These are phyloP conservation scores for Zopfochytrium polystomum DNA, from an alignment of 371 early-diverging fungal genomes.

Conservation along the genomic window DNA sequence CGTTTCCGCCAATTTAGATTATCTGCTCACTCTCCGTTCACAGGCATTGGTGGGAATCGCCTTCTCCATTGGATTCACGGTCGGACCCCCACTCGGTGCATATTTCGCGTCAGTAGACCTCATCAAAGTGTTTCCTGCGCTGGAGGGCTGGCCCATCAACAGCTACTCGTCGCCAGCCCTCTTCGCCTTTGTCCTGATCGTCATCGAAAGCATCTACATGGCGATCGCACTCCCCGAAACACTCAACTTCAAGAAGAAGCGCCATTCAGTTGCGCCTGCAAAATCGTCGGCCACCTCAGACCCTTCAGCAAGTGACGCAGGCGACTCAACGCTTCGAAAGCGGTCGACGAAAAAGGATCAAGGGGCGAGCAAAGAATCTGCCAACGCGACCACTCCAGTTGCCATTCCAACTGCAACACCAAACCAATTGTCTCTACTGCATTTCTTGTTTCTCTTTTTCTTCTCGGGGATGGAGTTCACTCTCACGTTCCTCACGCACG, in stretches of 20 bases:
- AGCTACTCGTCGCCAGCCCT: conserved; percentile 81
- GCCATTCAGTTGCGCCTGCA: not conserved
- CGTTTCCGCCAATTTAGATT: not conserved
- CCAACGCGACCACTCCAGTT: not conserved
- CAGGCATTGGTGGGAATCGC: conserved; percentile 95
- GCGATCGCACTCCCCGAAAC: conserved; percentile 79
- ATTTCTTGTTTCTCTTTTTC: conserved; percentile 82
- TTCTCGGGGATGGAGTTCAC: conserved; percentile 98
- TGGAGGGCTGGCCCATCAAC: conserved; percentile 62
- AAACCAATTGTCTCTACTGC: conserved; percentile 60
- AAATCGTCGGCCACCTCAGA: conserved; percentile 6
- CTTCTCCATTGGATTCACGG: conserved; percentile 91
- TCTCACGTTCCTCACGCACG: conserved; percentile 90
- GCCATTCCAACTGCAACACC: not conserved
- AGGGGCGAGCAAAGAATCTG: not conserved
- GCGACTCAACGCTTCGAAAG: not conserved
- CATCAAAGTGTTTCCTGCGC: conserved; percentile 47
- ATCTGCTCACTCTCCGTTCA: not conserved
- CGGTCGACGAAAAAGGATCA: not conserved
- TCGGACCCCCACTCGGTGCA: conserved; percentile 91
- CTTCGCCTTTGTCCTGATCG: conserved; percentile 74
- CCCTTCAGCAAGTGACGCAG: not conserved
- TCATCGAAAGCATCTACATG: conserved; percentile 77
- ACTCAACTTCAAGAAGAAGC: conserved; percentile 42
- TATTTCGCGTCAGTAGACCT: conserved; percentile 80